phyloP scores from a whole-genome alignment of 345 rosid genomes.

The Microthlaspi erraticum region DNA sequence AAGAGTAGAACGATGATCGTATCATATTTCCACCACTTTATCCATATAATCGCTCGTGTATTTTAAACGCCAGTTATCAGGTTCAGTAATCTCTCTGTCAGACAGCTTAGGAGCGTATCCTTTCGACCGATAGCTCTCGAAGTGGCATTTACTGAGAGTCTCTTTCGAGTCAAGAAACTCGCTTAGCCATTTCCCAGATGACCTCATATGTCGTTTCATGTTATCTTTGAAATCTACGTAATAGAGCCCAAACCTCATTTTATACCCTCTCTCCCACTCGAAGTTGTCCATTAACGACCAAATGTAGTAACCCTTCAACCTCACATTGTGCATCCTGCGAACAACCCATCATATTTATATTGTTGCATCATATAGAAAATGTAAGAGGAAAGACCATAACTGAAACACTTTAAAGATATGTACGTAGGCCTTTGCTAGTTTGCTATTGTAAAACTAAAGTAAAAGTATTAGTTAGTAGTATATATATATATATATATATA shows the following conservation, averaged over 20 bases:
- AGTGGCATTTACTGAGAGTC: constrained; percentile 36
- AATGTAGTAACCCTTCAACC: constrained; percentile 54
- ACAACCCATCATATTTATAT: constrained; percentile 6
- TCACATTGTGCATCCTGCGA: constrained; percentile 43
- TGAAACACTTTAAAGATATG: not conserved
- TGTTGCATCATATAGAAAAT: not conserved
- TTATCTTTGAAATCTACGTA: constrained; percentile 48
- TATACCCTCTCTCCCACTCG: constrained; percentile 55
- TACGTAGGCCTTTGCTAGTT: not conserved
- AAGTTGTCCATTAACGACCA: constrained; percentile 66
- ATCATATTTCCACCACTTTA: constrained; percentile 6
- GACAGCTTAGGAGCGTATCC: constrained; percentile 39
- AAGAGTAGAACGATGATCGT: constrained; percentile 30
- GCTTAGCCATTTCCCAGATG: constrained; percentile 45
- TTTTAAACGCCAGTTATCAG: not conserved
- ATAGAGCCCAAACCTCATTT: constrained; percentile 50
- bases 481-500: too few relatives aligned
- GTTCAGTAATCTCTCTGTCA: constrained; percentile 23
- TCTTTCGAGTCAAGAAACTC: constrained; percentile 36
- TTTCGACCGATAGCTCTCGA: constrained; percentile 39
- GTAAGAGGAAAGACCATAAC: too few relatives aligned
- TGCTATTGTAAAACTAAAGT: not conserved
- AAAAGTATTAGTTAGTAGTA: constrained; percentile 2
- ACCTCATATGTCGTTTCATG: constrained; percentile 49
- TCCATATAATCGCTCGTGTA: constrained; percentile 41